These are phyloP conservation scores for Chloris gayana DNA, from an alignment of 176 grass and related monocot genomes.

Conservation along the genomic window DNA sequence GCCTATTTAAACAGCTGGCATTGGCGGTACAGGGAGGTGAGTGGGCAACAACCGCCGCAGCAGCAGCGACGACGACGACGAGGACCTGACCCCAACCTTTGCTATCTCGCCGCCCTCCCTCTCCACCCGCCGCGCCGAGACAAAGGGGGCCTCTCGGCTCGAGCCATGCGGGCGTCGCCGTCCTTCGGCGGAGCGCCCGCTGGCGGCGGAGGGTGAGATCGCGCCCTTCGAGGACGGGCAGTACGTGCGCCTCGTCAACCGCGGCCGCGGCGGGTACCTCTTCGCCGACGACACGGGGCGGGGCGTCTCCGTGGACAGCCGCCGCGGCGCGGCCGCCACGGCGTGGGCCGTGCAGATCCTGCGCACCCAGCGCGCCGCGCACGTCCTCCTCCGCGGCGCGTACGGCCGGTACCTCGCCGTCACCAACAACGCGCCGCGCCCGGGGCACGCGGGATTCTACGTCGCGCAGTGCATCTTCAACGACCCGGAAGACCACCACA, in stretches of 20 bases:
- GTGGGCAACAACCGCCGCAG: background rate
- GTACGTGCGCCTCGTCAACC: conserved; percentile 57
- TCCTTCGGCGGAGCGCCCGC: background rate
- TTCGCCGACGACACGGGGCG: conserved; percentile 33
- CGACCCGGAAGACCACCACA: background rate
- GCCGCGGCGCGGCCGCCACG: conserved; percentile 31
- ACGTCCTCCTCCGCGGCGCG: conserved; percentile 44
- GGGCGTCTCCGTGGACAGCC: conserved; percentile 33
- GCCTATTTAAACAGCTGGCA: background rate
- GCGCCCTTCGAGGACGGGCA: conserved; percentile 51
- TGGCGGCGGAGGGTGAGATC: conserved; percentile 16
- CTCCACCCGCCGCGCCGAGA: background rate
- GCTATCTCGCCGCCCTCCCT: background rate
- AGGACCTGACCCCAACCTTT: background rate
- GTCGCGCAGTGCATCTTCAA: conserved; percentile 31
- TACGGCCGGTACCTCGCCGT: conserved; percentile 44
- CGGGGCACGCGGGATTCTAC: conserved; percentile 32
- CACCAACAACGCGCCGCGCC: background rate
- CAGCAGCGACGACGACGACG: background rate
- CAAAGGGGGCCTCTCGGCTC: too few relatives aligned
- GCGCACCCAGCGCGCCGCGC: conserved; percentile 17
- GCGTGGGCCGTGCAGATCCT: conserved; percentile 47
- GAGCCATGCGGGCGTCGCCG: background rate
- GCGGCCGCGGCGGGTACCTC: conserved; percentile 45
- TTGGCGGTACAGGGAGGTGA: background rate